These are phyloP conservation scores for Dendrocalamus latiflorus DNA, from an alignment of 202 grass and related monocot genomes.

Conservation along the genomic window DNA sequence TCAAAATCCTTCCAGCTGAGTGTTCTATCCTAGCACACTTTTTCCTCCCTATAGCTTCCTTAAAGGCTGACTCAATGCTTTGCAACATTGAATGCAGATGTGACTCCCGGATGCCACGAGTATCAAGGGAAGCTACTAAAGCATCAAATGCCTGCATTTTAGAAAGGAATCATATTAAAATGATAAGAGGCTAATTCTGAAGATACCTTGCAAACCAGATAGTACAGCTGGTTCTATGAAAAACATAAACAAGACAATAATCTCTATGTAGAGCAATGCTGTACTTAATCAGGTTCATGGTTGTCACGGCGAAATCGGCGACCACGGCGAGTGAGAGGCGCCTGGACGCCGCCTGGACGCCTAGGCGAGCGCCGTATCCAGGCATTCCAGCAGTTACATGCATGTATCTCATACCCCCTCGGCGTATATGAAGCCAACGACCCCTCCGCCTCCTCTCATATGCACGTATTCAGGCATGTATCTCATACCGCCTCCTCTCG, in stretches of 20 bases:
- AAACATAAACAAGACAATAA: background rate
- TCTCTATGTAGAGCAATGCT: background rate
- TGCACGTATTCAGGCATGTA: no score
- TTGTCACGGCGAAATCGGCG: no score
- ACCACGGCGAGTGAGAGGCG: no score
- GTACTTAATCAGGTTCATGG: background rate
- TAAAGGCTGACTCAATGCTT: conserved; percentile 85
- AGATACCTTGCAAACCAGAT: conserved; percentile 2
- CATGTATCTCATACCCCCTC: no score
- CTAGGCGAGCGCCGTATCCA: no score
- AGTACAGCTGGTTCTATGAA: background rate
- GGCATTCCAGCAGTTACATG: no score
- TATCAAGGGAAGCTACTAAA: conserved; percentile 68
- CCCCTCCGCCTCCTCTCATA: no score
- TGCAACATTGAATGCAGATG: conserved; percentile 87
- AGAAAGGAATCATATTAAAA: conserved; percentile 6
- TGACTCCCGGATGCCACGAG: conserved; percentile 74
- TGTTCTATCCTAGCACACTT: conserved; percentile 15
- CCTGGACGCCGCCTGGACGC: no score
- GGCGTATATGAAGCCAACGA: no score
- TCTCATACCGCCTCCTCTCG: no score
- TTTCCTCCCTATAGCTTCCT: conserved; percentile 59
- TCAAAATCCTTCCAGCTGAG: conserved; percentile 34
- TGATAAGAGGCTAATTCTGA: background rate
- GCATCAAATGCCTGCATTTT: conserved; percentile 81